Base-by-base conservation (phyloP, 2,329 filamentous ascomycete genomes). In the Aspergillus hiratsukae region DNA sequence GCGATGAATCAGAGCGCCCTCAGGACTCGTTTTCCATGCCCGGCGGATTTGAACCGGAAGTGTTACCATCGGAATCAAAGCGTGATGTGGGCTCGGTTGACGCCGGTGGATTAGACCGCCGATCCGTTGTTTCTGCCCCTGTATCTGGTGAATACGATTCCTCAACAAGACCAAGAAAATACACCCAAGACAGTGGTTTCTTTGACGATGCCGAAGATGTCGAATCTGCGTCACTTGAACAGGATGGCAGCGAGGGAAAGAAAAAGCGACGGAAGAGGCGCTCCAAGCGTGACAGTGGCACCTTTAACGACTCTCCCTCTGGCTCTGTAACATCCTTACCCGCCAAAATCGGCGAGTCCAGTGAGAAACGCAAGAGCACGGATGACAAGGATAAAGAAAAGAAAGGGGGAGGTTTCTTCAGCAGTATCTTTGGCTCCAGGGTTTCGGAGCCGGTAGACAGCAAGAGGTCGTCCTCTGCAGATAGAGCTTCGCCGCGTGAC, bases 341-440 rank as follows among this genome's bases (percentile, higher is more conserved):
- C 21, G 67, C 67, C 43, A 66, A 64, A 40, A 62, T 69, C 52
- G 66, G 66, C 21, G 69, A 73, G n/a, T 58, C 62, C 29, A 64
- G 63, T 27, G 70, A 70, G 51, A 70, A 70, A 54, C 63, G 61
- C 21, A 66, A 62, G 43, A 64, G 63, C 53, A 72, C 67, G 50
- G 69, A 74, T 19, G 67, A 69, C 10, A 72, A 72, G 49, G 65
- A 69, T 23, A 69, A 68, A 23, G 66, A 69, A 29, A 70, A 69
- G 57, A 66, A 62, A 48, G 58, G 66, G 49, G 65, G 69, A 37
- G 66, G 72, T 11, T 69, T 76, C 41, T 64, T 76, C 53, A 69
- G 68, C 59, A 70, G 64, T 55, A 58, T 77, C n/a, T 76, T 76
- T 51, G 67, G 67, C 17, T 74, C 74, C 10, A 68, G 68, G 52